A percentile compares a stretch with the other conserved stretches of the same genome.
Evolutionary conservation across 1,284 basidiomycete species (phyloP).

Genomic region (Trametes polyzona): DNA sequence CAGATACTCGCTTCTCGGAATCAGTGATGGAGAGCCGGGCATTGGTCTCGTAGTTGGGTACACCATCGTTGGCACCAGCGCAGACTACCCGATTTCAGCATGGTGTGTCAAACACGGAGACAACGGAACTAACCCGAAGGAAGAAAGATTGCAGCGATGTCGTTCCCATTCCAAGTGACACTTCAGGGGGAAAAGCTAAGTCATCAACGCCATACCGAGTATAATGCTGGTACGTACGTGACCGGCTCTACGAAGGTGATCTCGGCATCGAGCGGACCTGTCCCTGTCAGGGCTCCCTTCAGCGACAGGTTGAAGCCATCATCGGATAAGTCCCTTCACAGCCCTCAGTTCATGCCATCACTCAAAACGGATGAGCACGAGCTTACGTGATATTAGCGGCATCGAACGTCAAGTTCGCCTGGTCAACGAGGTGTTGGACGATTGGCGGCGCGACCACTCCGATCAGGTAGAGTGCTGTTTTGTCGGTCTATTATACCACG

Average conservation of each 20-base stretch:
- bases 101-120: too few relatives aligned
- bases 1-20: constrained; percentile 40
- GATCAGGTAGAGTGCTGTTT: constrained; percentile 68
- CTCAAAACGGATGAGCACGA: background rate
- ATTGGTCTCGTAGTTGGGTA: constrained; percentile 62
- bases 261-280: constrained; percentile 67
- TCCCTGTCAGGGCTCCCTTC: constrained; percentile 59
- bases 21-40: constrained; percentile 62
- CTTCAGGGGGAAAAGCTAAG: constrained; percentile 33
- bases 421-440: constrained; percentile 69
- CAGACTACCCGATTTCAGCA: too few relatives aligned
- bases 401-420: constrained; percentile 57
- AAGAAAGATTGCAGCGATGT: constrained; percentile 69
- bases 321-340: constrained; percentile 53
- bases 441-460: constrained; percentile 70
- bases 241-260: constrained; percentile 67
- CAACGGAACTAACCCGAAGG: constrained; percentile 60
- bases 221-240: constrained; percentile 17
- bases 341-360: background rate
- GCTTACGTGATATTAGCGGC: constrained; percentile 66
- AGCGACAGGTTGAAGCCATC: constrained; percentile 65
- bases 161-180: constrained; percentile 68
- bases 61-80: constrained; percentile 67
- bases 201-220: background rate
- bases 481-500: constrained; percentile 51